A percentile compares a stretch with the other conserved stretches of the same genome.
Conservation (phyloP, 352 stramenopile genomes). For the Achlya hypogyna region DNA sequence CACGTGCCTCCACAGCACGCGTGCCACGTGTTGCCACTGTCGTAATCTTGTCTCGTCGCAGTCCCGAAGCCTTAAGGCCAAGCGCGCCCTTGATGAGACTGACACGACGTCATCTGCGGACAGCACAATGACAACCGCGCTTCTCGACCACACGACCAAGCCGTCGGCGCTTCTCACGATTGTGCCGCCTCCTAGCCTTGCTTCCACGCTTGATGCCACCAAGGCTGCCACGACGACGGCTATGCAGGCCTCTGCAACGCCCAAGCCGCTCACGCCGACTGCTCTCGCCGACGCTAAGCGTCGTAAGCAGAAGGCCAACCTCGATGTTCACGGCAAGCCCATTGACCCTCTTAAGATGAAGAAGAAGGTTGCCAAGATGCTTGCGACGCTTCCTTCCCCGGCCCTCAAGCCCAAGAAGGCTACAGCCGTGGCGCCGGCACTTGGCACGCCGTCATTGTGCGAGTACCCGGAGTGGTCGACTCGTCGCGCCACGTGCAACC, state of each 20-base stretch:
- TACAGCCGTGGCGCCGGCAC: neutral
- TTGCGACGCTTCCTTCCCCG: neutral
- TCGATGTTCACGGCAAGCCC: neutral
- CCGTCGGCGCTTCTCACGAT: neutral
- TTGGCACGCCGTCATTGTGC: slow-evolving; percentile 27
- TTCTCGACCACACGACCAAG: neutral
- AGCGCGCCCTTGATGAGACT: slow-evolving; percentile 9
- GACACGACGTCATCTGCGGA: neutral
- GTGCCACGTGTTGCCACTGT: slow-evolving; percentile 67
- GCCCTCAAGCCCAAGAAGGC: slow-evolving; percentile 14
- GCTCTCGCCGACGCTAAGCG: neutral
- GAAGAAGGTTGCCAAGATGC: slow-evolving; percentile 13
- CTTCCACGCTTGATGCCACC: neutral
- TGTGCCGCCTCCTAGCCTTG: neutral
- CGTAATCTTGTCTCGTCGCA: slow-evolving; percentile 59
- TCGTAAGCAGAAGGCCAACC: neutral
- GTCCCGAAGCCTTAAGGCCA: slow-evolving; percentile 17
- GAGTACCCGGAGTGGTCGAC: slow-evolving; percentile 45
- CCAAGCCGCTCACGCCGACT: neutral
- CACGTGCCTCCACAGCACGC: slow-evolving; percentile 55
- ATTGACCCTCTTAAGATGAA: neutral
- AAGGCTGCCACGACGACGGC: no score
- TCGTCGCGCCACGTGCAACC: slow-evolving; percentile 38
- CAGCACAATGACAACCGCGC: neutral
- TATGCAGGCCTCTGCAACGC: no score